Evolutionary conservation across 2,329 filamentous ascomycete genomes (phyloP).

Genomic region (Ophiostoma fasciatum): DNA sequence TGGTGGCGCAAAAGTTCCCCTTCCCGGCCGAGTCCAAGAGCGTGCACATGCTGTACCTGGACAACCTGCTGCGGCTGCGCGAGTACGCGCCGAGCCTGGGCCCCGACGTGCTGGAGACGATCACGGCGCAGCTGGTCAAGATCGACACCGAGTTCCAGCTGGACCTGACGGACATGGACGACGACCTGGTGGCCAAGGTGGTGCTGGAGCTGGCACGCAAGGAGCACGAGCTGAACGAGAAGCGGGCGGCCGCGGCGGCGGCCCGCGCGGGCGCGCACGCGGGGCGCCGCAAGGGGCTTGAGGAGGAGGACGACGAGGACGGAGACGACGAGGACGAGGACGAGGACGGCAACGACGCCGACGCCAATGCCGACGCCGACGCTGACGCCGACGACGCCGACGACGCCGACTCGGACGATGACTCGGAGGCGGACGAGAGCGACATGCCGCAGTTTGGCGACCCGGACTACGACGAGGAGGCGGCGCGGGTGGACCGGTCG

Average conservation of each 20-base stretch:
- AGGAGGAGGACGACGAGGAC: slow-evolving; percentile 22
- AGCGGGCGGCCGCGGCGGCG: not conserved
- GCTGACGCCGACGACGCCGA: not conserved
- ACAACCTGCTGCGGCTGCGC: slow-evolving; percentile 65
- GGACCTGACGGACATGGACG: slow-evolving; percentile 83
- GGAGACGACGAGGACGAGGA: slow-evolving; percentile 36
- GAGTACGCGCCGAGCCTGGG: slow-evolving; percentile 65
- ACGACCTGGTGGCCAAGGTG: slow-evolving; percentile 66
- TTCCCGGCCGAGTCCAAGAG: slow-evolving; percentile 61
- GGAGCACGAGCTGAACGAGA: not conserved
- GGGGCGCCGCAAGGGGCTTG: slow-evolving; percentile 3
- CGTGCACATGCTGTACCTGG: slow-evolving; percentile 74
- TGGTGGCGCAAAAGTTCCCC: slow-evolving; percentile 57
- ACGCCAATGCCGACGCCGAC: not conserved
- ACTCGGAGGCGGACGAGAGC: slow-evolving; percentile 39
- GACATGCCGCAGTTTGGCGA: slow-evolving; percentile 58
- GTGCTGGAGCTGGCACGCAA: slow-evolving; percentile 33
- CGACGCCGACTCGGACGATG: slow-evolving; percentile 19
- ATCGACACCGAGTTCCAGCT: slow-evolving; percentile 92
- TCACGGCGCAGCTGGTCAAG: slow-evolving; percentile 78
- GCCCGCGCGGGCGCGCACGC: not conserved
- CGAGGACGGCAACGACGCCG: slow-evolving; percentile 11
- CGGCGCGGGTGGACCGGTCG: slow-evolving; percentile 51
- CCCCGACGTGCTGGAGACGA: slow-evolving; percentile 65
- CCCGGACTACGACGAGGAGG: slow-evolving; percentile 47